Conservation (phyloP, 225 moss, liverwort and hornwort species). For the Straminergon stramineum region DNA sequence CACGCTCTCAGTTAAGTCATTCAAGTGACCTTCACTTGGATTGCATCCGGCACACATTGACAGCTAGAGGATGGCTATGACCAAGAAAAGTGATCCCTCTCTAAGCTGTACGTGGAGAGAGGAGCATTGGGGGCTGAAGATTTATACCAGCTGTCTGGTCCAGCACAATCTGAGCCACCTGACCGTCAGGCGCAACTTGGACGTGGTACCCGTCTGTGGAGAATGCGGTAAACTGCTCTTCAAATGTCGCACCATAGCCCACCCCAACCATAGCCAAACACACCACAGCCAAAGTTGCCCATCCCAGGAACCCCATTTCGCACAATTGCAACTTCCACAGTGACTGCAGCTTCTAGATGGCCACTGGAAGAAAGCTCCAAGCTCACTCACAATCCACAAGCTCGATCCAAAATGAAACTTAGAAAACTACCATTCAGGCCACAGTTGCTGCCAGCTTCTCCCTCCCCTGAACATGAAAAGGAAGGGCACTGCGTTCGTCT, state of each 20-base stretch:
- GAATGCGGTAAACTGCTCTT: conserved; percentile 22
- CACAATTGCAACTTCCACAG: not conserved
- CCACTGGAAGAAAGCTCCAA: not conserved
- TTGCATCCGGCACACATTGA: not conserved
- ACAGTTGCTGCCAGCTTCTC: not conserved
- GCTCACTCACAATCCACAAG: not conserved
- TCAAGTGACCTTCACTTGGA: not conserved
- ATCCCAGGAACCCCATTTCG: conserved; percentile 4
- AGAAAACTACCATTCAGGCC: not conserved
- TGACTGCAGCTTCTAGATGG: not conserved
- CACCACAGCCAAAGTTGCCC: not conserved
- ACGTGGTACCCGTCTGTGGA: conserved; percentile 27
- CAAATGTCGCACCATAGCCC: conserved; percentile 6
- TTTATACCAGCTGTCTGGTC: conserved; percentile 23
- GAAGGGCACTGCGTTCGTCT: not conserved
- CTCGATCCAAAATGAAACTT: not conserved
- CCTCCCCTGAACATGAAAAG: not conserved
- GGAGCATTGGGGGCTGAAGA: not conserved
- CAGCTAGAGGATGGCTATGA: not conserved
- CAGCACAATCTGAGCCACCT: conserved; percentile 16
- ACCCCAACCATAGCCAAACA: conserved; percentile 11
- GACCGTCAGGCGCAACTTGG: conserved; percentile 27
- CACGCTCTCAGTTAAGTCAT: not conserved
- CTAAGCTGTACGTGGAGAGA: not conserved
- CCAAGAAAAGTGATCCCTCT: not conserved